Base-by-base conservation (phyloP, 1,284 basidiomycete species). In the Melanopsichium pennsylvanicum region DNA sequence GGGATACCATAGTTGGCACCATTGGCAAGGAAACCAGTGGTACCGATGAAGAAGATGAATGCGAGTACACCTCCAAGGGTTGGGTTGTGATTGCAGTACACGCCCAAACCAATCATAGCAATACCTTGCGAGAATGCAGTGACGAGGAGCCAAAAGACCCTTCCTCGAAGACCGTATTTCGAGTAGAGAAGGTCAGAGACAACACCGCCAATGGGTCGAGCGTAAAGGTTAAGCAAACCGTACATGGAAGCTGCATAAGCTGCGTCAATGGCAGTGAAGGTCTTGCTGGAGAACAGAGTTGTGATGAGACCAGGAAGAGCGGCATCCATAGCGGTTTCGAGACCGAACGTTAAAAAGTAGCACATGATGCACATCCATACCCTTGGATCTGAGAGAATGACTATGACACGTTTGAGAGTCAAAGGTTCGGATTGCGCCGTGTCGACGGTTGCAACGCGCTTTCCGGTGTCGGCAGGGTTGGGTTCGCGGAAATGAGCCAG, bases 351-450 rank as follows among this genome's bases (percentile, higher is more conserved):
- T 54, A 73, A 69, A 50, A 73, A 63, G 69, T 87, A 87, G 15
- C 84, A 85, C 11, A 87, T 71, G 1, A 85, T 80, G 2, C 86
- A 86, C 13, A 89, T 83, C 87, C 86, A 88, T 0, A 87, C 88
- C n/a, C 86, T 70, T 6, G 86, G 85, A 51, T 79, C 84, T 7
- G 67, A 19, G 23, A 86, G 35, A 39, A 87, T 82, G 32, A 74
- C 66, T 12, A 74, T 6, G 3, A 84, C 82, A 1, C 81, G 66
- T 38, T 74, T 69, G 27, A 76, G 29, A 3, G 86, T 86, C 15
- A 87, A 77, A 5, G 84, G 76, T 64, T 87, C 82, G 68, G 85
- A 85, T 36, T 87, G 82, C 10, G 86, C 86, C 10, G 84, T 75
- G 66, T 87, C 86, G 36, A 76, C 61, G 37, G 70, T 56, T 49